Evolutionary conservation across 768 basidiomycete genomes (phyloP), one percentile per base, ranked within the genome.

Genomic region (Termitomyces sp.): DNA sequence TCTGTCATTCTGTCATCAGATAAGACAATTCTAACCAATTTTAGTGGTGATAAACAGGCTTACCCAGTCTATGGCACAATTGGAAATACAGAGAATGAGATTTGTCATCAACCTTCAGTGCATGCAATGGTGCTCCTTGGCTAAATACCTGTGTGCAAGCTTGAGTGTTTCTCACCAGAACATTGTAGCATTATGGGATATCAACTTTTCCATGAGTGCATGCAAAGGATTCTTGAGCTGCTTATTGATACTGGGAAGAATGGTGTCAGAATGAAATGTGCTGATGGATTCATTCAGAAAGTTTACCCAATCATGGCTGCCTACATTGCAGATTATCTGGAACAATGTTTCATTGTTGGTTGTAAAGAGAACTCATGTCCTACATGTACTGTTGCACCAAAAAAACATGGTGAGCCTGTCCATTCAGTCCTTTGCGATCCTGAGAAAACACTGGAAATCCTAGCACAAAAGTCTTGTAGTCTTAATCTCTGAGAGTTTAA

Each of bases 131-230:
- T 39, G 14, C 37, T 39, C 6, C 16, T 39, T 6, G 16, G 0
- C 61, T 74, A 0, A 76, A 76, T 56, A n/a, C n/a, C n/a, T n/a
- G n/a, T n/a, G n/a, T n/a, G n/a, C n/a, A n/a, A n/a, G n/a, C n/a
- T n/a, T n/a, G n/a, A n/a, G n/a, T n/a, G n/a, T n/a, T n/a, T n/a
- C n/a, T n/a, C n/a, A n/a, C n/a, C n/a, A n/a, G n/a, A n/a, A n/a
- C n/a, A n/a, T n/a, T n/a, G n/a, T n/a, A n/a, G n/a, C n/a, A n/a
- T n/a, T n/a, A n/a, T n/a, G n/a, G n/a, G n/a, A n/a, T n/a, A n/a
- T n/a, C n/a, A n/a, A n/a, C n/a, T n/a, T n/a, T n/a, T n/a, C n/a
- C 76, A 79, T 51, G 12, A 64, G 1, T 75, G 71, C 56, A 72
- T 68, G 63, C 8, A 5, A 3, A 45, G 34, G 1, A 57, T 79